Base-by-base conservation (phyloP, 2,329 filamentous ascomycete species). In the Neoscytalidium dimidiatum region DNA sequence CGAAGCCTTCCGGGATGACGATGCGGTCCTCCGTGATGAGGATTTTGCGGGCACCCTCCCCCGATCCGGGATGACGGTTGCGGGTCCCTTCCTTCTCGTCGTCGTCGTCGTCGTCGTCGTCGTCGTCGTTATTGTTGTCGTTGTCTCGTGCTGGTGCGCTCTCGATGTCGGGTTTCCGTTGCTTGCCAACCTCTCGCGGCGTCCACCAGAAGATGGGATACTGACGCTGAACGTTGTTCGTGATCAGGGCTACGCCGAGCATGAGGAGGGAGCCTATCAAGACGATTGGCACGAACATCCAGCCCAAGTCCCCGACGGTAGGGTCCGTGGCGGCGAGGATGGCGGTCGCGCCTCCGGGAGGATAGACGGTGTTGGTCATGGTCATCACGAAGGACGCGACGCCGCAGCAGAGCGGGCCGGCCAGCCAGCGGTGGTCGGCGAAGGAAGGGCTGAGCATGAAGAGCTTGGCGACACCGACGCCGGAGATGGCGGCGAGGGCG, bases 201-300 rank as follows among this genome's bases (percentile, higher is more conserved):
- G 80, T 81, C 81, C 81, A 83, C 82, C 82, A 84, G 62, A 78
- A 83, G 1, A 80, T 63, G 0, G 82, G 82, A 67, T 81, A 84
- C 64, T 78, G 76, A 29, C 82, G 71, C 58, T 81, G 72, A 8
- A 82, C 74, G 66, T 84, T 83, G 68, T 83, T 83, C 66, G 81
- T 70, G 4, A 81, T 57, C 6, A 80, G 71, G 0, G 78, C 81
- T 1, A 82, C 78, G 0, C 70, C 29, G 2, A 81, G 53, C 80
- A 83, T 81, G 41, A 83, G 67, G 1, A 71, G 69, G 1, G 76
- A 76, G 2, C 79, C 80, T 65, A 81, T 71, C 65, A 80, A 67
- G 3, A 83, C 74, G 7, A 83, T 67, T 0, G 75, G 75, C 0
- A 82, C 75, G 66, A 79, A 83, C 41, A 74, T 74, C 81, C 81